Base-by-base conservation (phyloP, 805 yeast genomes). In the Priceomyces melissophilus region DNA sequence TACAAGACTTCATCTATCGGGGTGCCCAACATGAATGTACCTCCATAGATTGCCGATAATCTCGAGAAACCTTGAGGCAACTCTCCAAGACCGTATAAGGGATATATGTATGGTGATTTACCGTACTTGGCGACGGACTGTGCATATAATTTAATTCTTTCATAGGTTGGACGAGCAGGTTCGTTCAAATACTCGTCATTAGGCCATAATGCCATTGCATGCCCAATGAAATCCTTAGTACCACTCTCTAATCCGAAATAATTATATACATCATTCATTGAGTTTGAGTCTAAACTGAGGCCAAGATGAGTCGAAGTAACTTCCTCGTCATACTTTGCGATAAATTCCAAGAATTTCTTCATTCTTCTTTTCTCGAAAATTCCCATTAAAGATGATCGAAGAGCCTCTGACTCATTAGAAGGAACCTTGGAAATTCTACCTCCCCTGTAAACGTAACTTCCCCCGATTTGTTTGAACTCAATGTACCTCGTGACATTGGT, bases 51-150 rank as follows among this genome's bases (percentile, higher is more conserved):
- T 17, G 99, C 99, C 39, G 95, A 83, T 46, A 93, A 78, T 61
- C 99, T 79, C 9, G 98, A 97, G 71, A 93, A 93, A 7, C 97
- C 99, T 69, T 93, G 99, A n/a, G 99, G 99, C 45, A 93, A 75
- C 65, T 93, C 99, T 39, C 99, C 99, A 43, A 93, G 76, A 6
- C 99, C 99, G 59, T 93, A 93, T 56, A 91, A 72, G 36, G 99
- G 99, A 61, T 93, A 93, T 46, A 93, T 77, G 62, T 93, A 93
- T 10, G 99, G 99, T 6, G 96, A 87, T 66, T 90, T 90, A 43
- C 99, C 98, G 64, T 86, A 93, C 55, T 93, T 81, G 23, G 96
- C 93, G 45, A 93, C 95, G 10, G 96, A 86, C 53, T 87, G 87
- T 36, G 87, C 83, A 57, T 93, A 93, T 45, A 93, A 74, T 38